Evolutionary conservation across 192 early-diverging fungal species (phyloP).

Genomic region (Coemansia sp.): DNA sequence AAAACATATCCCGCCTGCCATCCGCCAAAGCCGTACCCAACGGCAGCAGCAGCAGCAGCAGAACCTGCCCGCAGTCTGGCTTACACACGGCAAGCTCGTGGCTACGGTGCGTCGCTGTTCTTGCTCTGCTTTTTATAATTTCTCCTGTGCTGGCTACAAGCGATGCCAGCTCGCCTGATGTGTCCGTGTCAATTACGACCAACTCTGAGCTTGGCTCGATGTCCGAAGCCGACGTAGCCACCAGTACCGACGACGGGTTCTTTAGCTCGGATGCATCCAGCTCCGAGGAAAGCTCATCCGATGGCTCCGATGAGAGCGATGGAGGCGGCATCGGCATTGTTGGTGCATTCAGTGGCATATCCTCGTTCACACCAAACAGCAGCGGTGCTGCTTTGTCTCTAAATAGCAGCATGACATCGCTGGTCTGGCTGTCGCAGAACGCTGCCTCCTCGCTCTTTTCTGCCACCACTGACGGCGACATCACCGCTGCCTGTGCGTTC

Average conservation of each 20-base stretch:
- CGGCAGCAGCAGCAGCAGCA: background rate
- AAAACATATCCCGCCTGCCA: background rate
- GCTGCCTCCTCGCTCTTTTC: slow-evolving; percentile 30
- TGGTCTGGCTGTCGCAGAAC: slow-evolving; percentile 37
- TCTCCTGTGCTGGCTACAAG: slow-evolving; percentile 31
- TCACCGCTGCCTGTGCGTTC: slow-evolving; percentile 39
- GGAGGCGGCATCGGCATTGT: slow-evolving; percentile 52
- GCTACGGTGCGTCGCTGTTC: slow-evolving; percentile 19
- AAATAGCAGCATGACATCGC: slow-evolving; percentile 32
- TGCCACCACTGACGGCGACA: slow-evolving; percentile 24
- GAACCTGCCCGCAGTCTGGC: background rate
- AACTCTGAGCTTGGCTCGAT: background rate
- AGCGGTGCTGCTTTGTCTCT: slow-evolving; percentile 30
- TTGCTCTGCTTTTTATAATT: slow-evolving; percentile 24
- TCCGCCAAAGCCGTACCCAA: background rate
- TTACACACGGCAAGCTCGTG: background rate
- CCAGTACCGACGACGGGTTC: background rate
- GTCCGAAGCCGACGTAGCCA: background rate
- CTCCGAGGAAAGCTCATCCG: background rate
- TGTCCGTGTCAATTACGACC: background rate
- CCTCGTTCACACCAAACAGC: slow-evolving; percentile 31
- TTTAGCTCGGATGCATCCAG: slow-evolving; percentile 3
- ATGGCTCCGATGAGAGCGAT: slow-evolving; percentile 5
- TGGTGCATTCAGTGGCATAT: slow-evolving; percentile 53
- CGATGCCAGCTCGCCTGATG: background rate